phyloP scores from a whole-genome alignment of 2,329 filamentous ascomycete genomes.

The Anthostomella pinea region DNA sequence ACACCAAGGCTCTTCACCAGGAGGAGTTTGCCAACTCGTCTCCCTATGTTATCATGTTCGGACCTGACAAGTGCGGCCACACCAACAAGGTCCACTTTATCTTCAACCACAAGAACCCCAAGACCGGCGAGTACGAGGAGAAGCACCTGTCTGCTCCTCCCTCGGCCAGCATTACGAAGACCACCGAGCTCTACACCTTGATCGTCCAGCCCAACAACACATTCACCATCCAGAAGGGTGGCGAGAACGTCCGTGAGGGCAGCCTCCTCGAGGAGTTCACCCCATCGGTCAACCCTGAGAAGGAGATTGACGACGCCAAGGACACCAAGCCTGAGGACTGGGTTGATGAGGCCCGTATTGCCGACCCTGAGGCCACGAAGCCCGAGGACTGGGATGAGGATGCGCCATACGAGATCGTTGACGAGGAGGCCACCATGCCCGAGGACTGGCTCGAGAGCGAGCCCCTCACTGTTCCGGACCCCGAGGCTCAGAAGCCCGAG shows the following conservation, averaged over 20 bases:
- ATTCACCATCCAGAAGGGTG: constrained; percentile 88
- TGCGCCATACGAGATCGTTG: constrained; percentile 91
- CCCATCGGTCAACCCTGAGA: constrained; percentile 87
- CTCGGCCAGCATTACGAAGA: constrained; percentile 84
- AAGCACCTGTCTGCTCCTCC: constrained; percentile 91
- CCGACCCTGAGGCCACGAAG: constrained; percentile 91
- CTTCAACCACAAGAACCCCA: constrained; percentile 99
- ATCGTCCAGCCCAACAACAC: constrained; percentile 97
- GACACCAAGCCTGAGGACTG: constrained; percentile 94
- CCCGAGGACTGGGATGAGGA: constrained; percentile 99
- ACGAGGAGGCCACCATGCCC: constrained; percentile 86
- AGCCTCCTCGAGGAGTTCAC: constrained; percentile 91
- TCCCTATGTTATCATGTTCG: constrained; percentile 99
- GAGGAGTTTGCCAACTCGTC: constrained; percentile 98
- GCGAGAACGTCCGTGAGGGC: constrained; percentile 82
- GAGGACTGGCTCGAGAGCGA: constrained; percentile 96
- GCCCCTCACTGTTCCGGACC: constrained; percentile 78
- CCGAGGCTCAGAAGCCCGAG: constrained; percentile 94
- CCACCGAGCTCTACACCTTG: constrained; percentile 91
- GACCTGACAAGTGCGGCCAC: constrained; percentile 97
- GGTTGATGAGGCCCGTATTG: constrained; percentile 89
- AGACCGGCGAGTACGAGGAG: constrained; percentile 99
- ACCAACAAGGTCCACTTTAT: constrained; percentile 99
- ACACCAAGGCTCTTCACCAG: constrained; percentile 94
- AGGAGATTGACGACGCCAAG: constrained; percentile 92